Evolutionary conservation across 2,329 filamentous ascomycete genomes (phyloP).

Genomic region (Aaosphaeria pasadenensis): DNA sequence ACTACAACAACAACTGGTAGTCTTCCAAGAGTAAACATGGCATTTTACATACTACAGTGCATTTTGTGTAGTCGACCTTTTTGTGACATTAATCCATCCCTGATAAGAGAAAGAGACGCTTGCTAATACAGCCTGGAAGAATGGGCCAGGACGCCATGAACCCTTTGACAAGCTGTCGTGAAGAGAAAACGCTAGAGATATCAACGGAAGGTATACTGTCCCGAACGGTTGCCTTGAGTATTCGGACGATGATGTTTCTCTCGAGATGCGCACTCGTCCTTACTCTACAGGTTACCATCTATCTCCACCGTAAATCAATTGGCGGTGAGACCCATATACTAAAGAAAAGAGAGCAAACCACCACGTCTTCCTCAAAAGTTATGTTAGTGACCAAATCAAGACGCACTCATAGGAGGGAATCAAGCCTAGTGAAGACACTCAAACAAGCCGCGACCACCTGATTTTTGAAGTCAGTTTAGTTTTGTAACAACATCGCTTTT

Average conservation of each 20-base stretch:
- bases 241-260: too few species aligned
- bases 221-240: not conserved
- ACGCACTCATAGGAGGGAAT: conserved; percentile 75
- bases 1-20: too few species aligned
- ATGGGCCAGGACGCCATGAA: conserved; percentile 20
- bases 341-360: too few species aligned
- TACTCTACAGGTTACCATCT: too few species aligned
- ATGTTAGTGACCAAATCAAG: not conserved
- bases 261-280: too few species aligned
- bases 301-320: too few species aligned
- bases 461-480: conserved; percentile 4
- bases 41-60: too few species aligned
- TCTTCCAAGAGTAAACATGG: too few species aligned
- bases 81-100: conserved; percentile 15
- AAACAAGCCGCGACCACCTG: conserved; percentile 88
- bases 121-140: conserved; percentile 18
- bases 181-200: conserved; percentile 20
- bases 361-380: too few species aligned
- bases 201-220: conserved; percentile 11
- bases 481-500: too few species aligned
- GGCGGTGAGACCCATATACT: too few species aligned
- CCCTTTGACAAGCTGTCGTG: conserved; percentile 13
- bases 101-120: conserved; percentile 14
- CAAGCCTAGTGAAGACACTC: conserved; percentile 95
- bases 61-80: not conserved